These are phyloP conservation scores for Veloboletus limbatus DNA, from an alignment of 1,284 basidiomycete species.

Conservation along the genomic window DNA sequence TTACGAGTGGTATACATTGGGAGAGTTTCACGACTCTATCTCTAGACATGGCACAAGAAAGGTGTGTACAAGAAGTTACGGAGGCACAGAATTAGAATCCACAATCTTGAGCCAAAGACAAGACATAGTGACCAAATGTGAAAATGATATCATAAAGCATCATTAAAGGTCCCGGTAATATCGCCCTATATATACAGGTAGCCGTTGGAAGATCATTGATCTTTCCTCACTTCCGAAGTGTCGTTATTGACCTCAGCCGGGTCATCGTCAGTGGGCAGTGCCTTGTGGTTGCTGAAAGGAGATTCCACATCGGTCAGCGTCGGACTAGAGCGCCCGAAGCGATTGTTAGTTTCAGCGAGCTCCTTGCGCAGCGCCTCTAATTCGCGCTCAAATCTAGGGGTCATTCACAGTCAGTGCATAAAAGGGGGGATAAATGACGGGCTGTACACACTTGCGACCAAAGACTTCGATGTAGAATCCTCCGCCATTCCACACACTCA, in stretches of 20 bases:
- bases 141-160: constrained; percentile 17
- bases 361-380: constrained; percentile 86
- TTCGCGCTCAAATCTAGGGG: constrained; percentile 80
- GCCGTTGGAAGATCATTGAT: constrained; percentile 13
- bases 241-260: constrained; percentile 2
- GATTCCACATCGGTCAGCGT: constrained; percentile 39
- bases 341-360: constrained; percentile 60
- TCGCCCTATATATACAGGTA: constrained; percentile 8
- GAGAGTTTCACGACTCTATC: constrained; percentile 44
- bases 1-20: constrained; percentile 48
- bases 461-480: constrained; percentile 94
- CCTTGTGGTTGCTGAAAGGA: constrained; percentile 23
- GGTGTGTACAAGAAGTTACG: neutral
- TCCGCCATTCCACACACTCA: constrained; percentile 83
- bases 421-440: neutral
- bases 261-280: constrained; percentile 22
- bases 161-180: constrained; percentile 14
- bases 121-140: constrained; percentile 11
- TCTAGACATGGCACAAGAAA: constrained; percentile 2
- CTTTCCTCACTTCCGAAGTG: constrained; percentile 27
- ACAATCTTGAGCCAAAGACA: constrained; percentile 1
- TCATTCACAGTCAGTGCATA: constrained; percentile 8
- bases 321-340: constrained; percentile 56
- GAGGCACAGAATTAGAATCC: constrained; percentile 2
- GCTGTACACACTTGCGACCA: constrained; percentile 76